phyloP scores from a whole-genome alignment of 2,329 filamentous ascomycete genomes.

The Rhynchosporium agropyri region DNA sequence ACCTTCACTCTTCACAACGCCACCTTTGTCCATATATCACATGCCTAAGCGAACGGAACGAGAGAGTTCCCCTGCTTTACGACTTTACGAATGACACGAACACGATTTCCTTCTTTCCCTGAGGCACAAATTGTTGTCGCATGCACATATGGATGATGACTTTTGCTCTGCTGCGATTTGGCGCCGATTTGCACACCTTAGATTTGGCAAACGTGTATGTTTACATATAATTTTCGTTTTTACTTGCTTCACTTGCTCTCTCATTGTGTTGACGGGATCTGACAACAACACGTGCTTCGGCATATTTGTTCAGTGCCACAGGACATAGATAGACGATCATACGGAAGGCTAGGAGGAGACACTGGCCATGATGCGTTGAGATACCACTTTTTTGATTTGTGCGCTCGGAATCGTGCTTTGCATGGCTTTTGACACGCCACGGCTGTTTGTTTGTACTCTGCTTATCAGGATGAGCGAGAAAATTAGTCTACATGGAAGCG shows the following conservation, averaged over 20 bases:
- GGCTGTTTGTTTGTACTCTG: neutral
- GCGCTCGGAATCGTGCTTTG: neutral
- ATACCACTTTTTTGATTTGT: conserved; percentile 2
- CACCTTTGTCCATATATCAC: neutral
- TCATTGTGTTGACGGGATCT: neutral
- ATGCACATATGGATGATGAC: neutral
- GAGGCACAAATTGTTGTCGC: neutral
- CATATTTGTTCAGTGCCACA: neutral
- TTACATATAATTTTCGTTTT: neutral
- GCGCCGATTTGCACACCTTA: neutral
- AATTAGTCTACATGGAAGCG: neutral
- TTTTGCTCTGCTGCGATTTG: neutral
- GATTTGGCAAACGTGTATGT: neutral
- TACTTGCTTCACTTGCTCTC: neutral
- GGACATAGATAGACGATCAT: neutral
- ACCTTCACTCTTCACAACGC: neutral
- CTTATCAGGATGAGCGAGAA: neutral
- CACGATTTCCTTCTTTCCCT: neutral
- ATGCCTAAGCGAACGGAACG: neutral
- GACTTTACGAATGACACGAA: conserved; percentile 7
- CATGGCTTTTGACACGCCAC: neutral
- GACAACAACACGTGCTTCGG: neutral
- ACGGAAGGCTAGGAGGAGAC: too few species aligned
- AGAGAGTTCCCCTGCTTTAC: neutral
- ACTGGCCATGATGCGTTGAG: neutral